Base-by-base conservation (phyloP, 1,284 basidiomycete species). In the Tylopilus orsonianus region DNA sequence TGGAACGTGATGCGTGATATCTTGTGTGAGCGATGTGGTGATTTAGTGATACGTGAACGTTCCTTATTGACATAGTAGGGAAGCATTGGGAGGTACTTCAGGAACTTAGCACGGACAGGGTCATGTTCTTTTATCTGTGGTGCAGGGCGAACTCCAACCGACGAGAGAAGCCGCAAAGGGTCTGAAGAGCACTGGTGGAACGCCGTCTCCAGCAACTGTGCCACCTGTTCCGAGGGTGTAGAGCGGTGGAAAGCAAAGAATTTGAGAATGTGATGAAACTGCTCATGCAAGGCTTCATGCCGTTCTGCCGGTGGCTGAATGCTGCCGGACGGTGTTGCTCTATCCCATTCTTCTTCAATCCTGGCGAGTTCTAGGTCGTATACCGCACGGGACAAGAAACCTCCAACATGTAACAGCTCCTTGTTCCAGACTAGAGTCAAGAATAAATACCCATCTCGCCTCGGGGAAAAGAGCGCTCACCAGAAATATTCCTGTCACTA, bases 191-290 rank as follows among this genome's bases (percentile, higher is more conserved):
- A 90, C 0, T 72, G 67, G 65, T 95, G 97, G 70, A 97, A 97
- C 2, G 85, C 80, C 1, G 77, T 71, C 64, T 93, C 86, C 50
- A 96, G 76, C 16, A 83, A 67, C 16, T 72, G 70, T 0, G 88
- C 85, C 9, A 98, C 90, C 36, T 89, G 79, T 1, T 80, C 63
- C 0, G 91, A 92, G 0, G 95, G 95, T 0, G 93, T 94, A 0
- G 93, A 94, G 1, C 77, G 71, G 51, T 84, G 78, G 67, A 91
- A 95, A 0, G 86, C 87, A 74, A 97, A 93, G 72, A 96, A 93
- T 54, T 82, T 83, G 50, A 97, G 77, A 2, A 85, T 80, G 60
- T 97, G 94, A 10, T 93, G 69, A 4, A 83, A 87, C 14, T 83
- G 77, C 12, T 68, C 68, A 10, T 70, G 75, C 10, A 90, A 65